Percentiles rank a stretch among this genome's conserved stretches.
These are phyloP conservation scores for Lagenaria siceraria DNA, from an alignment of 306 rosid species.

Conservation along the genomic window DNA sequence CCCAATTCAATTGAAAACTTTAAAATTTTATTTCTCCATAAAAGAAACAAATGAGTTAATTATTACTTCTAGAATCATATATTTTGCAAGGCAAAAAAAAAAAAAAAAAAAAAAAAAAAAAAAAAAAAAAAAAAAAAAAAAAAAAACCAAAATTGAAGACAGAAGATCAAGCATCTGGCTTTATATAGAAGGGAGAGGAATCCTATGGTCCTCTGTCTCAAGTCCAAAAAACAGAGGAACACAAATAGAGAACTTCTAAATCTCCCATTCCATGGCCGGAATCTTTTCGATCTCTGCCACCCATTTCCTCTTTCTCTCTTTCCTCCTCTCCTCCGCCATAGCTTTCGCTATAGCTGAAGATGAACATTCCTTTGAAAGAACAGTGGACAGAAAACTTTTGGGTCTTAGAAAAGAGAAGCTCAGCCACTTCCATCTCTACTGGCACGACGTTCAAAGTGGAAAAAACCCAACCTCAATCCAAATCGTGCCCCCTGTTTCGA, in stretches of 20 bases:
- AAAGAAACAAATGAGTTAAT: too few relatives aligned
- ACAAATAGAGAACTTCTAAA: neutral
- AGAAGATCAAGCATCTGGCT: neutral
- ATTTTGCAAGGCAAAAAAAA: too few relatives aligned
- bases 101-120: too few relatives aligned
- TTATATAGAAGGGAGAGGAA: neutral
- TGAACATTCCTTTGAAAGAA: slow-evolving; percentile 10
- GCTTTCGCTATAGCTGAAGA: neutral
- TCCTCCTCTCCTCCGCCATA: slow-evolving; percentile 3
- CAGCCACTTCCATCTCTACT: slow-evolving; percentile 34
- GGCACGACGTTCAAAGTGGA: slow-evolving; percentile 31
- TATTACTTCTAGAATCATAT: too few relatives aligned
- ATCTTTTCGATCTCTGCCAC: slow-evolving; percentile 6
- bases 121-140: too few relatives aligned
- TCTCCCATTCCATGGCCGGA: slow-evolving; percentile 10
- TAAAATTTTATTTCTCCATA: too few relatives aligned
- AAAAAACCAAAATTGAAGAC: neutral
- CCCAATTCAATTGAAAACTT: too few relatives aligned
- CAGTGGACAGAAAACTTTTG: slow-evolving; percentile 7
- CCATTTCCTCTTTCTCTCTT: slow-evolving; percentile 10
- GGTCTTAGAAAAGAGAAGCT: slow-evolving; percentile 33
- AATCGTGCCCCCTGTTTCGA: slow-evolving; percentile 14
- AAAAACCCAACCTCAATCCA: slow-evolving; percentile 12
- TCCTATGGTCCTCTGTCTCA: neutral
- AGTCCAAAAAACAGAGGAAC: neutral